Evolutionary conservation across 768 basidiomycete genomes (phyloP), one percentile per base, ranked within the genome.

Genomic region (Podaxis rugospora): DNA sequence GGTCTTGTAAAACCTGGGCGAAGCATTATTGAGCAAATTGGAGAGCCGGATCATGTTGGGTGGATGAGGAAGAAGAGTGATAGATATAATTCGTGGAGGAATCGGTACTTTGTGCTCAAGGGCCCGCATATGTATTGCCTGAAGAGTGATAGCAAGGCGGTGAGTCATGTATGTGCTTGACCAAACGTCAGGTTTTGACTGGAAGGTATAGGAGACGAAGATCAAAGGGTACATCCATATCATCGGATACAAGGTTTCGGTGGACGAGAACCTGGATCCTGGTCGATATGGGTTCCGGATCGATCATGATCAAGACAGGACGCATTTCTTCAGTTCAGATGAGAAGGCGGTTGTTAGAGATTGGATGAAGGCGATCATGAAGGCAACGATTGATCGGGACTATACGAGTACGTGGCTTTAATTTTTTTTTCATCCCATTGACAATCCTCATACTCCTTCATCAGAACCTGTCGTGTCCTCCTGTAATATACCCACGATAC

Each of bases 351-450:
- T 85, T 39, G 82, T 97, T 51, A 86, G 97, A n/a, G 93, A 93
- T 65, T 98, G 97, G 96, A 98, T 98, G 97, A 99, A 98, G 77
- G 93, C 95, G 6, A 85, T 99, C 66, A 98, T 98, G 93, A 99
- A 98, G 72, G 93, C 96, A 2, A 98, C 96, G 11, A 99, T 99
- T 66, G 89, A 85, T 7, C 80, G 97, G 59, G 97, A 98, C 71
- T 98, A 95, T 70, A 83, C 89, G 7, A 90, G 94, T 95, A 67
- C 40, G 89, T 79, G 40, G 54, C 37, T 44, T 14, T 44, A 27
- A 58, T 50, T 44, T 5, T 47, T 44, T 27, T 5, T 47, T 44
- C 27, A 6, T 5, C 36, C 32, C 4, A 50, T 23, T 16, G 52
- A 11, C 18, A 4, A 25, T 28, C 64, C 13, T 42, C 32, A 39